Evolutionary conservation across 768 basidiomycete genomes (phyloP).

Genomic region (Boletus subparvulus): DNA sequence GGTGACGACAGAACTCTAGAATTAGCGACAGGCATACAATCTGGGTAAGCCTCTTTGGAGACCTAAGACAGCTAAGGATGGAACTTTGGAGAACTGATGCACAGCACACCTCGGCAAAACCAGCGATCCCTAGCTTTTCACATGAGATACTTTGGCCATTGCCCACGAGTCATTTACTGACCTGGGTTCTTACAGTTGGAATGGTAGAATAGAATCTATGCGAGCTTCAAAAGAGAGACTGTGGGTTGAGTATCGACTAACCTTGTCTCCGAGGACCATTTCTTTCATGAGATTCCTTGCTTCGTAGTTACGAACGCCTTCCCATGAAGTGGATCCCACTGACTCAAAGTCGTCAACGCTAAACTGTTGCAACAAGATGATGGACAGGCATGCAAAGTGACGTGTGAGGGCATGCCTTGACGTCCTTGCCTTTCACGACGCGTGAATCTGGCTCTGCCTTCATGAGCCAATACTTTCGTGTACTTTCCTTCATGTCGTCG

Average conservation of each 20-base stretch:
- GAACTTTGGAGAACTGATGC: background rate
- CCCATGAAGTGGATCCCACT: conserved; percentile 72
- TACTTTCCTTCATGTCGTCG: conserved; percentile 5
- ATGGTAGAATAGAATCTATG: conserved; percentile 80
- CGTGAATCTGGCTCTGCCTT: conserved; percentile 88
- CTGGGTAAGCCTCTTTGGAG: conserved; percentile 83
- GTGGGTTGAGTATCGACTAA: conserved; percentile 25
- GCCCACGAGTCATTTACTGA: conserved; percentile 27
- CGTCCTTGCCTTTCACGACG: conserved; percentile 82
- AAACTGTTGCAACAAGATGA: conserved; percentile 49
- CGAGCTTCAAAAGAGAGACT: background rate
- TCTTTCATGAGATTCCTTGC: conserved; percentile 82
- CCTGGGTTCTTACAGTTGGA: conserved; percentile 85
- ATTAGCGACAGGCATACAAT: conserved; percentile 53
- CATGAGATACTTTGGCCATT: conserved; percentile 4
- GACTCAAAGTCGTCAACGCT: conserved; percentile 84
- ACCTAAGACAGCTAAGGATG: conserved; percentile 45
- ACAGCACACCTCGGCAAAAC: conserved; percentile 68
- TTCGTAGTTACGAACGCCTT: conserved; percentile 84
- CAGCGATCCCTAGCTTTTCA: conserved; percentile 61
- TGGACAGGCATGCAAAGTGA: background rate
- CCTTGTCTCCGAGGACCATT: conserved; percentile 76
- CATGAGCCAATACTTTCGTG: conserved; percentile 59
- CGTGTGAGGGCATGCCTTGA: conserved; percentile 53
- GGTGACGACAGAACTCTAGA: background rate